A percentile compares a stretch with the other conserved stretches of the same genome.
Conservation (phyloP, 805 yeast species). For the Tetrapisispora namnaoensis region DNA sequence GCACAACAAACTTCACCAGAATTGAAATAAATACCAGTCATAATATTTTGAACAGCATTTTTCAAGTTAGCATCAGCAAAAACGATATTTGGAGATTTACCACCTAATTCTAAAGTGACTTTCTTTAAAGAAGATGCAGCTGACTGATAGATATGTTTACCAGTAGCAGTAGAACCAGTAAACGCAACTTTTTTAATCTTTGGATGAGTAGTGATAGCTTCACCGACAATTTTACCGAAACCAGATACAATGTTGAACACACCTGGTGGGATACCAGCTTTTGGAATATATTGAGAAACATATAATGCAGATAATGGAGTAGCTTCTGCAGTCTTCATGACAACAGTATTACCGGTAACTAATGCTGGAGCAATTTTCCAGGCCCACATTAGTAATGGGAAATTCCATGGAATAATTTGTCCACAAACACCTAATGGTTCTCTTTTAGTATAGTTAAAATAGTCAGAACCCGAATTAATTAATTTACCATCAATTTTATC, state of each 20-base stretch:
- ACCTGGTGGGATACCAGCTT: slow-evolving; percentile 79
- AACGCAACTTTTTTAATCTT: slow-evolving; percentile 71
- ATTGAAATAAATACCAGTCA: slow-evolving; percentile 74
- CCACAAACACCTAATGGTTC: slow-evolving; percentile 89
- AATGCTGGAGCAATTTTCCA: slow-evolving; percentile 85
- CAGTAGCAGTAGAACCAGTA: slow-evolving; percentile 82
- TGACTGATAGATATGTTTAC: slow-evolving; percentile 59
- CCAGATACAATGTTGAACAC: slow-evolving; percentile 74
- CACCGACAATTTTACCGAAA: slow-evolving; percentile 68
- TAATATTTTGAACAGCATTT: slow-evolving; percentile 54
- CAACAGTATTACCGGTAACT: slow-evolving; percentile 77
- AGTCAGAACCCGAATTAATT: slow-evolving; percentile 51
- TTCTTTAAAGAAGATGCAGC: slow-evolving; percentile 72
- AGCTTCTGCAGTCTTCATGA: slow-evolving; percentile 79
- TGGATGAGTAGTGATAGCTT: slow-evolving; percentile 58
- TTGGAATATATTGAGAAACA: slow-evolving; percentile 50
- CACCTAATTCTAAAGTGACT: slow-evolving; percentile 78
- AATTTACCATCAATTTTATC: slow-evolving; percentile 55
- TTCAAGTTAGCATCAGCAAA: slow-evolving; percentile 65
- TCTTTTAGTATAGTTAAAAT: slow-evolving; percentile 56
- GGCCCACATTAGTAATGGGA: slow-evolving; percentile 79
- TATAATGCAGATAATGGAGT: slow-evolving; percentile 76
- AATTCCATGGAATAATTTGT: slow-evolving; percentile 88
- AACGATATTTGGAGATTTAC: slow-evolving; percentile 82
- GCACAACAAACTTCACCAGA: slow-evolving; percentile 93